A percentile compares a stretch with the other conserved stretches of the same genome.
These are phyloP conservation scores for Taphrina betulina DNA, from an alignment of 1,139 yeast species.

Conservation along the genomic window DNA sequence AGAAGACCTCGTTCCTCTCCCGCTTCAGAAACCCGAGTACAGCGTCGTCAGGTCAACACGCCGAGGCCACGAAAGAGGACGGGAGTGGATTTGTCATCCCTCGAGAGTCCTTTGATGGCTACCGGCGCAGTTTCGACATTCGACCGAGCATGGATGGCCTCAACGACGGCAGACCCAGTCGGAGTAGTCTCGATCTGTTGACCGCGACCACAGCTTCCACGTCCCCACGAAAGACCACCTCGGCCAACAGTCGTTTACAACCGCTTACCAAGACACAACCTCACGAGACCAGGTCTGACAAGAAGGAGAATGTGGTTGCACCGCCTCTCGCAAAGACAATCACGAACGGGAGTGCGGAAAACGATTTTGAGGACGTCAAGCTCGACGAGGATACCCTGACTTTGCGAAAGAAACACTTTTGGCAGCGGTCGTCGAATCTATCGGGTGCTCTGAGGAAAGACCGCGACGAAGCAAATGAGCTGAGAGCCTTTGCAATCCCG, in stretches of 20 bases:
- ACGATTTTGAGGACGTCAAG: slow-evolving; percentile 28
- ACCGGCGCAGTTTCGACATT: slow-evolving; percentile 32
- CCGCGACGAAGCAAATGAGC: slow-evolving; percentile 6
- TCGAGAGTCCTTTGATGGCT: slow-evolving; percentile 36
- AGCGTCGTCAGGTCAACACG: background rate
- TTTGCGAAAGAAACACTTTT: slow-evolving; percentile 20
- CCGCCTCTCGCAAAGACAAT: slow-evolving; percentile 2
- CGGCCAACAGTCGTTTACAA: background rate
- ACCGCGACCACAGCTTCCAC: background rate
- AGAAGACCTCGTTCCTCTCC: slow-evolving; percentile 28
- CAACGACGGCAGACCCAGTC: slow-evolving; percentile 23
- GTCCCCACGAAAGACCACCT: slow-evolving; percentile 3
- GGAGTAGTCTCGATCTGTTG: slow-evolving; percentile 20
- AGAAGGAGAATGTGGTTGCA: background rate
- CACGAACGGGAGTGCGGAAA: background rate
- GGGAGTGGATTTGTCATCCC: slow-evolving; percentile 40
- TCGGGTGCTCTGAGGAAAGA: background rate
- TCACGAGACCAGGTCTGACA: background rate
- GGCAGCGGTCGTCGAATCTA: slow-evolving; percentile 11
- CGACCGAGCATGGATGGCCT: slow-evolving; percentile 27
- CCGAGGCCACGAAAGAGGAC: slow-evolving; percentile 11
- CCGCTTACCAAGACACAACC: slow-evolving; percentile 1
- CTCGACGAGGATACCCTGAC: slow-evolving; percentile 15
- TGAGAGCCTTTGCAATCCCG: too few species aligned
- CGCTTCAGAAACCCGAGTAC: slow-evolving; percentile 1